phyloP scores from a whole-genome alignment of 306 rosid genomes.

The Gastrolobium bilobum region DNA sequence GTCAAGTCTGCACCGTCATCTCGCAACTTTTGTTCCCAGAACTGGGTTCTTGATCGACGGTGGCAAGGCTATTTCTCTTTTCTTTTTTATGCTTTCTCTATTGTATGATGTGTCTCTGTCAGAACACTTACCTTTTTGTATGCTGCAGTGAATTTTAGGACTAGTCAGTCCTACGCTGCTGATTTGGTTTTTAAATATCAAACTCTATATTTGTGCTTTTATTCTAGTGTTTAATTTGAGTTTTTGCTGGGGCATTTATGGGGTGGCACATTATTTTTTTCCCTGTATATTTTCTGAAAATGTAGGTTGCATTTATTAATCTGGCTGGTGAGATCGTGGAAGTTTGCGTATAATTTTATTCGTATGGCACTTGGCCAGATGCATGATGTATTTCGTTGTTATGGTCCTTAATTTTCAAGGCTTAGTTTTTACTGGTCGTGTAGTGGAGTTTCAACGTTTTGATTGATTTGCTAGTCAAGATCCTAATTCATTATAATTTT shows the following conservation, averaged over 20 bases:
- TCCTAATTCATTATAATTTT: too few relatives aligned
- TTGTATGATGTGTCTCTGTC: neutral
- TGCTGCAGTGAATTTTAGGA: conserved; percentile 26
- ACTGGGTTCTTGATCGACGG: conserved; percentile 82
- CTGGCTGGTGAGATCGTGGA: too few relatives aligned
- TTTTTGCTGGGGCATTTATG: neutral
- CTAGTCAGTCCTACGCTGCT: conserved; percentile 35
- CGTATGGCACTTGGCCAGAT: too few relatives aligned
- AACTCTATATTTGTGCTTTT: conserved; percentile 1
- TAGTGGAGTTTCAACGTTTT: too few relatives aligned
- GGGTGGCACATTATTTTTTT: neutral
- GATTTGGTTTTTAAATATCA: neutral
- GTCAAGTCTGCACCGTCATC: conserved; percentile 56
- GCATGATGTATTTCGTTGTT: too few relatives aligned
- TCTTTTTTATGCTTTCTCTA: neutral
- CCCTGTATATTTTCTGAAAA: too few relatives aligned
- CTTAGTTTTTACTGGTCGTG: too few relatives aligned
- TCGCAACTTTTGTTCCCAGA: conserved; percentile 51
- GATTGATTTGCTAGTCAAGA: too few relatives aligned
- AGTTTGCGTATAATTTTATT: too few relatives aligned
- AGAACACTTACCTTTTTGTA: conserved; percentile 19
- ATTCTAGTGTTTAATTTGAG: neutral
- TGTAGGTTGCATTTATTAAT: too few relatives aligned
- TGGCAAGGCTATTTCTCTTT: conserved; percentile 41
- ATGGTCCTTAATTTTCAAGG: too few relatives aligned